Percentiles rank a stretch among this genome's conserved stretches.
Evolutionary conservation across 805 yeast genomes (phyloP).

Genomic region (Ogataea pignaliae): DNA sequence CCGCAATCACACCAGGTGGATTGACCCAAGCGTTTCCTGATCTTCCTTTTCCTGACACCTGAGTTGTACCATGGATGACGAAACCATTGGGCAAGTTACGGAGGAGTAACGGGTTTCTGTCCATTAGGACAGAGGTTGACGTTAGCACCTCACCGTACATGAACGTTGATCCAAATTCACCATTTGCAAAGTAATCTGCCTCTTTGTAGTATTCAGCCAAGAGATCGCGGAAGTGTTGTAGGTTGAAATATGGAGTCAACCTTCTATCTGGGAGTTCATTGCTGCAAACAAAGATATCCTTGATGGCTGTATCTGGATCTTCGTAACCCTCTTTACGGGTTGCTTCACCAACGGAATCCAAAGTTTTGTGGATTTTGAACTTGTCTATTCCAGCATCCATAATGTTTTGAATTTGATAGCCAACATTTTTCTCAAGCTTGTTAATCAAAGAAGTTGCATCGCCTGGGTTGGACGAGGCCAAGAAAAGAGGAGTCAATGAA

Average conservation of each 20-base stretch:
- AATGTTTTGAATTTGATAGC: constrained; percentile 35
- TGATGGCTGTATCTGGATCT: constrained; percentile 53
- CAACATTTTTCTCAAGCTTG: constrained; percentile 29
- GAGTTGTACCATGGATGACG: constrained; percentile 69
- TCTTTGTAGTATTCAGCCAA: constrained; percentile 33
- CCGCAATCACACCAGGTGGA: constrained; percentile 88
- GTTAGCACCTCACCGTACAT: constrained; percentile 87
- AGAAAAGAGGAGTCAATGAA: constrained; percentile 58
- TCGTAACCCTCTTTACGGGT: constrained; percentile 34
- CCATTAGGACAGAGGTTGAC: constrained; percentile 78
- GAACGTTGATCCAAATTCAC: constrained; percentile 55
- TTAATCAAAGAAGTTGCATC: constrained; percentile 31
- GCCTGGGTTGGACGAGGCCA: constrained; percentile 39
- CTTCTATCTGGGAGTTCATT: constrained; percentile 41
- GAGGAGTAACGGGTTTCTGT: constrained; percentile 60
- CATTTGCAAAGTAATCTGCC: constrained; percentile 22
- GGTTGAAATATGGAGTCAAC: constrained; percentile 71
- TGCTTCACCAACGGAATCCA: constrained; percentile 22
- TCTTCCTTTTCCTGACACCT: constrained; percentile 88
- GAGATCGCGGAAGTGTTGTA: constrained; percentile 46
- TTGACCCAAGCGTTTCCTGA: constrained; percentile 95
- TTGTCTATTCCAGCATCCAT: constrained; percentile 54
- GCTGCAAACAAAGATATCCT: constrained; percentile 48
- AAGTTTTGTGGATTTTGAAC: constrained; percentile 43
- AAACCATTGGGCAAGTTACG: constrained; percentile 66